Conservation (phyloP, 345 rosid species). For the Corchorus olitorius region DNA sequence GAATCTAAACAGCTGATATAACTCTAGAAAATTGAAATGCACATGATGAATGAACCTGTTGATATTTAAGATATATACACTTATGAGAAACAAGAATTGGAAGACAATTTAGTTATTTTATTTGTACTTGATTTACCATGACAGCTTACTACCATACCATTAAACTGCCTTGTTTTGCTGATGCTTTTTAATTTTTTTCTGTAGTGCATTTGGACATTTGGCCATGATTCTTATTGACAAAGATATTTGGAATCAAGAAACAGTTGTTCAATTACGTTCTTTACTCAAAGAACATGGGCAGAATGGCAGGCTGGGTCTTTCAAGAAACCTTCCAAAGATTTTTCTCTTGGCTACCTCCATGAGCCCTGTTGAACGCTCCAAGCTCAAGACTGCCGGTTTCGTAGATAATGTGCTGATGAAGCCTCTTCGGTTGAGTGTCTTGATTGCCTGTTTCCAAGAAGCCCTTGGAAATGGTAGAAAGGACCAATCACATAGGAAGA, state of each 20-base stretch:
- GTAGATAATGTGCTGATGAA: constrained; percentile 61
- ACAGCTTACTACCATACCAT: background rate
- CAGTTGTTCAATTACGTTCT: constrained; percentile 31
- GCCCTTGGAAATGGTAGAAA: constrained; percentile 58
- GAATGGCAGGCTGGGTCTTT: constrained; percentile 32
- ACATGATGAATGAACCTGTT: background rate
- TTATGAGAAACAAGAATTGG: background rate
- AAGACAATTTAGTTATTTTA: background rate
- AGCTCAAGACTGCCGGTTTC: constrained; percentile 56
- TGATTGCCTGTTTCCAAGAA: constrained; percentile 76
- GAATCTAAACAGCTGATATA: background rate
- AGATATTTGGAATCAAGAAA: constrained; percentile 71
- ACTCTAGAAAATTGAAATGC: background rate
- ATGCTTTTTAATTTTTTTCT: constrained; percentile 12
- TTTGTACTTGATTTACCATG: background rate
- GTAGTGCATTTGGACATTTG: constrained; percentile 46
- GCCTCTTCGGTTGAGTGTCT: constrained; percentile 71
- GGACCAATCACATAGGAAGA: constrained; percentile 47
- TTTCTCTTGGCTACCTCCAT: constrained; percentile 56
- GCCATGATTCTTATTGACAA: constrained; percentile 69
- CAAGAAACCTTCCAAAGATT: constrained; percentile 42
- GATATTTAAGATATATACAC: background rate
- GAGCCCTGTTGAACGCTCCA: constrained; percentile 39
- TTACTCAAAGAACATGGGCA: constrained; percentile 34
- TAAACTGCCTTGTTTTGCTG: background rate